Percentiles rank a stretch among this genome's conserved stretches.
Evolutionary conservation across 2,329 filamentous ascomycete genomes (phyloP).

Genomic region (Seiridium unicorne): DNA sequence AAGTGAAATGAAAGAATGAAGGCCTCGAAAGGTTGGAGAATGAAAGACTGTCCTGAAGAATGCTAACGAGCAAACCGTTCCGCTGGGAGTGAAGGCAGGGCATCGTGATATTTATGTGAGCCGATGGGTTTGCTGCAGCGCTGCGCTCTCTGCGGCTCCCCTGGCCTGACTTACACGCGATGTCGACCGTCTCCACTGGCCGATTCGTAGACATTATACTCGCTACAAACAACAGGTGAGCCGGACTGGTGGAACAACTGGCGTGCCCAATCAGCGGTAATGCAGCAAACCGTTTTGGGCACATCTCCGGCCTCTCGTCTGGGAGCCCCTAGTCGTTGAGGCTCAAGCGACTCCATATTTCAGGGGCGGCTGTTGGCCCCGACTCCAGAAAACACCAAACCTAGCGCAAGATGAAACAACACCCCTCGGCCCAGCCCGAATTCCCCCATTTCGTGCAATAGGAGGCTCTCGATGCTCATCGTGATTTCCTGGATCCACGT

Average conservation of each 20-base stretch:
- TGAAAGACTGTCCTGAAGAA: slow-evolving; percentile 6
- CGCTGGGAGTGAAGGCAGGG: background rate
- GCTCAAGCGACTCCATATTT: background rate
- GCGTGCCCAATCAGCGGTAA: background rate
- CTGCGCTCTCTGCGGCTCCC: background rate
- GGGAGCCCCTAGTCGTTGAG: background rate
- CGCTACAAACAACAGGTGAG: slow-evolving; percentile 1
- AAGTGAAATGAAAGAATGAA: slow-evolving; percentile 10
- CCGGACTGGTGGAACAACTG: slow-evolving; percentile 6
- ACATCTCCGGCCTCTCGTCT: background rate
- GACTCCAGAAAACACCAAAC: slow-evolving; percentile 3
- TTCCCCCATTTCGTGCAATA: background rate
- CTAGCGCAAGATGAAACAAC: slow-evolving; percentile 5
- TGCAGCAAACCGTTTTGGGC: background rate
- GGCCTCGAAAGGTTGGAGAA: background rate
- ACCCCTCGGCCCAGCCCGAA: slow-evolving; percentile 4
- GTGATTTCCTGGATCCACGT: background rate
- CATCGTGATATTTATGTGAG: background rate
- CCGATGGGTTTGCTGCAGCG: background rate
- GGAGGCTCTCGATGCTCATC: background rate
- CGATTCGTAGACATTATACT: slow-evolving; percentile 5
- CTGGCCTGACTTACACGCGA: background rate
- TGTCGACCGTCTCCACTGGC: background rate
- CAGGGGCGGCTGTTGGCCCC: background rate
- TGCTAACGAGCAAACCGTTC: background rate